Evolutionary conservation across 768 basidiomycete species (phyloP).

Genomic region (Kwoniella europaea): DNA sequence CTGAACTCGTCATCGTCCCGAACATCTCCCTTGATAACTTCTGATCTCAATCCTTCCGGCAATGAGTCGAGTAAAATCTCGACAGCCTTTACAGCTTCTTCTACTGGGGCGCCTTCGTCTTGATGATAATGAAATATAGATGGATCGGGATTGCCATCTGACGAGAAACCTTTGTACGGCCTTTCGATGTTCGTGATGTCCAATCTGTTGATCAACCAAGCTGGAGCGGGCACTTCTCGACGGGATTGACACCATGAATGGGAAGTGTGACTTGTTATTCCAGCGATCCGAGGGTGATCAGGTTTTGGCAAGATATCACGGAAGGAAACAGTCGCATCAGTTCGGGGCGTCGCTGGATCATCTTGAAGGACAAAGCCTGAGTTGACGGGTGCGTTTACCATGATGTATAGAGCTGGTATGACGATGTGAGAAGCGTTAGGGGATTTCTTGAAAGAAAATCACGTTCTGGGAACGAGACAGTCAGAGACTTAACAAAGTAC

Average conservation of each 20-base stretch:
- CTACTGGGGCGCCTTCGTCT: slow-evolving; percentile 48
- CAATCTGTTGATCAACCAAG: slow-evolving; percentile 48
- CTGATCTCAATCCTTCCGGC: slow-evolving; percentile 27
- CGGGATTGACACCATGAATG: slow-evolving; percentile 42
- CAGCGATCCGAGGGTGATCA: slow-evolving; percentile 43
- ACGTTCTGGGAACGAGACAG: no score
- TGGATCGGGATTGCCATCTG: slow-evolving; percentile 39
- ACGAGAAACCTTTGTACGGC: slow-evolving; percentile 42
- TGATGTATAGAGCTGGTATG: background rate
- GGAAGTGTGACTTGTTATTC: slow-evolving; percentile 37
- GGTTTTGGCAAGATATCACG: slow-evolving; percentile 39
- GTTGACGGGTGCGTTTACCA: slow-evolving; percentile 16
- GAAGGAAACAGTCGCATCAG: slow-evolving; percentile 43
- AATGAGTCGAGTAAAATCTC: slow-evolving; percentile 31
- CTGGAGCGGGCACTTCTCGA: slow-evolving; percentile 35
- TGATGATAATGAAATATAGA: slow-evolving; percentile 33
- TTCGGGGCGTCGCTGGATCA: slow-evolving; percentile 38
- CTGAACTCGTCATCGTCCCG: slow-evolving; percentile 36
- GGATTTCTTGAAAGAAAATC: no score
- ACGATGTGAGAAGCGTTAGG: background rate
- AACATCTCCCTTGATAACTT: slow-evolving; percentile 33
- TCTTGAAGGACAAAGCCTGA: slow-evolving; percentile 23
- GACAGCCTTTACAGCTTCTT: slow-evolving; percentile 33
- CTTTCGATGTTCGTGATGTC: slow-evolving; percentile 35
- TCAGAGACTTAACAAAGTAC: no score